phyloP scores from a whole-genome alignment of 371 early-diverging fungal species.

The Funneliformis caledonium region DNA sequence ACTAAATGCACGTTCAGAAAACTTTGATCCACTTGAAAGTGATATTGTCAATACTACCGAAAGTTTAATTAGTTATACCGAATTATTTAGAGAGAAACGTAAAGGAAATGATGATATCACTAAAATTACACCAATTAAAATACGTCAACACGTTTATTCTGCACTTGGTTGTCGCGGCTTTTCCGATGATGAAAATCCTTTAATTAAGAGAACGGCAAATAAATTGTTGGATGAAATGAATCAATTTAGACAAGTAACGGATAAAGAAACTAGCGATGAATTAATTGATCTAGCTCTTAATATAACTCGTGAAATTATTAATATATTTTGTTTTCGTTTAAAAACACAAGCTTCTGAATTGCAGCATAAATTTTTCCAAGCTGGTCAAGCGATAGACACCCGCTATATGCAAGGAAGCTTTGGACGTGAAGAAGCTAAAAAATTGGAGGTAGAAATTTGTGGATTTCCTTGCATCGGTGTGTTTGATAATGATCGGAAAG shows the following conservation, averaged over 20 bases:
- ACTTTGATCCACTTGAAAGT: no score
- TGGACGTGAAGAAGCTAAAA: neutral
- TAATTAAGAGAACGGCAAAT: neutral
- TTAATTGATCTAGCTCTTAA: neutral
- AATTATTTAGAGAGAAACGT: neutral
- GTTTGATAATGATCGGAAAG: neutral
- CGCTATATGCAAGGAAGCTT: conserved; percentile 23
- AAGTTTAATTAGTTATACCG: no score
- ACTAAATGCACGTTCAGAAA: neutral
- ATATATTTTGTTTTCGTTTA: neutral
- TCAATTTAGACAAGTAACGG: neutral
- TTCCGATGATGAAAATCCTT: neutral
- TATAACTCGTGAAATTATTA: neutral
- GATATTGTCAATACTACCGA: no score
- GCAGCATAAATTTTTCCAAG: no score
- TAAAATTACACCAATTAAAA: conserved; percentile 9
- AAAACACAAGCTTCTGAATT: conserved; percentile 4
- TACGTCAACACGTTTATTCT: conserved; percentile 4
- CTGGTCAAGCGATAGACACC: no score
- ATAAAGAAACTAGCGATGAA: neutral
- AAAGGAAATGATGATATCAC: conserved; percentile 10
- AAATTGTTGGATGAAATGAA: neutral
- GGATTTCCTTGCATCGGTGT: conserved; percentile 25
- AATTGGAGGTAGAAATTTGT: conserved; percentile 37
- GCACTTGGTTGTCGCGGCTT: neutral